Evolutionary conservation across 139 green algal genomes (phyloP).

Genomic region (Axilococcus clingmanii): DNA sequence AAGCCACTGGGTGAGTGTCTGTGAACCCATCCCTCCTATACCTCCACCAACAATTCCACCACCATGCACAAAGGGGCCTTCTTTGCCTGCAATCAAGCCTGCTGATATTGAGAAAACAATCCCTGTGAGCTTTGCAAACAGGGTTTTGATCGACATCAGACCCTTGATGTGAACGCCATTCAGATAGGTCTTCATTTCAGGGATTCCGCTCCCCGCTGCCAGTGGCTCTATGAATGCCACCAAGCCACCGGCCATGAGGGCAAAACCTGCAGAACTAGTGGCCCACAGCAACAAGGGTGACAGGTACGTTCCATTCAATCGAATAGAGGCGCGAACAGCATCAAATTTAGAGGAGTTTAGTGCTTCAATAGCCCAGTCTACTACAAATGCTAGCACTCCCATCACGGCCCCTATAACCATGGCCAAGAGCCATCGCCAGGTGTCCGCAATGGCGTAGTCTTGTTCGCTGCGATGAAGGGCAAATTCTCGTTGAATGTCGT

Average conservation of each 20-base stretch:
- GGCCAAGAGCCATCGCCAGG: conserved; percentile 19
- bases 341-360: conserved; percentile 36
- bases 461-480: conserved; percentile 10
- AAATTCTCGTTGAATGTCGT: conserved; percentile 17
- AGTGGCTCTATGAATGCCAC: conserved; percentile 50
- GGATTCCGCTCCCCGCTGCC: conserved; percentile 59
- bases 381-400: conserved; percentile 41
- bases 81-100: conserved; percentile 68
- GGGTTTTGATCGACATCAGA: conserved; percentile 48
- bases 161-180: conserved; percentile 62
- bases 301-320: conserved; percentile 2
- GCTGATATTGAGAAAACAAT: conserved; percentile 59
- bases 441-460: conserved; percentile 3
- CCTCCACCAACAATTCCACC: conserved; percentile 60
- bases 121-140: conserved; percentile 61
- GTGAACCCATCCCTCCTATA: conserved; percentile 38
- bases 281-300: conserved; percentile 13
- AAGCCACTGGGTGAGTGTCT: conserved; percentile 17
- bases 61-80: conserved; percentile 71
- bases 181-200: conserved; percentile 70
- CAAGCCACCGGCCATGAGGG: conserved; percentile 31
- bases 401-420: conserved; percentile 43
- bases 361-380: conserved; percentile 37
- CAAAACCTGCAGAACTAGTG: conserved; percentile 17
- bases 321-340: conserved; percentile 12